Conservation (phyloP, 805 yeast genomes). For the Jamesozyma jinghongensis region DNA sequence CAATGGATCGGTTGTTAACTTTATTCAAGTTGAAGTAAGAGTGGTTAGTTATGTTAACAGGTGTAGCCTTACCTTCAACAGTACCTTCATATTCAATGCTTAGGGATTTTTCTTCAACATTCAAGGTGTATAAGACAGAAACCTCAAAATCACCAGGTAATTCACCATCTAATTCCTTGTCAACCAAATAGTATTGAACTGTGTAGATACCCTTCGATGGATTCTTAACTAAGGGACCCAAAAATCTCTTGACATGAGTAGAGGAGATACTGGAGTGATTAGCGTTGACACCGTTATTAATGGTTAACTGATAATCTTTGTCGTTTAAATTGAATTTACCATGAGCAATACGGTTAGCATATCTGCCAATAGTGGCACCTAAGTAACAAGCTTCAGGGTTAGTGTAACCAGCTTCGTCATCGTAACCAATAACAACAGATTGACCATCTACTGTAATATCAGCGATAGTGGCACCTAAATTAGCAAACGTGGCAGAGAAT, state of each 20-base stretch:
- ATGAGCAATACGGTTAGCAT: constrained; percentile 48
- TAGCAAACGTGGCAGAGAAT: constrained; percentile 36
- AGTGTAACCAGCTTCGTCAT: constrained; percentile 26
- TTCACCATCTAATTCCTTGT: constrained; percentile 42
- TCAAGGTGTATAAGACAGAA: constrained; percentile 38
- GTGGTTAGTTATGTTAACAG: constrained; percentile 54
- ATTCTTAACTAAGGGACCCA: constrained; percentile 43
- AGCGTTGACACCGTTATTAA: constrained; percentile 35
- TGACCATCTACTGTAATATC: constrained; percentile 34
- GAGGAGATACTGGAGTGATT: constrained; percentile 51
- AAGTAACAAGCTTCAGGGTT: constrained; percentile 39
- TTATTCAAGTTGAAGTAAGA: constrained; percentile 46
- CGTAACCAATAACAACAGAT: constrained; percentile 35
- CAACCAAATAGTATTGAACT: constrained; percentile 35
- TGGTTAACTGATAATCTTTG: constrained; percentile 33
- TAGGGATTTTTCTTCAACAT: constrained; percentile 30
- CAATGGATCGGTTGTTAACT: constrained; percentile 25
- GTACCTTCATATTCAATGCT: constrained; percentile 38
- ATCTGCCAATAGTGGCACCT: constrained; percentile 59
- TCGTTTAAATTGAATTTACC: constrained; percentile 38
- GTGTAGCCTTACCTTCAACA: constrained; percentile 34
- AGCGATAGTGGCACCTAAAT: constrained; percentile 45
- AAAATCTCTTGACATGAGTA: constrained; percentile 40
- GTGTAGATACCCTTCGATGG: constrained; percentile 24
- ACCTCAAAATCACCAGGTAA: constrained; percentile 52